phyloP scores from a whole-genome alignment of 2,329 filamentous ascomycete genomes.

The Pestalotiopsis sp. region DNA sequence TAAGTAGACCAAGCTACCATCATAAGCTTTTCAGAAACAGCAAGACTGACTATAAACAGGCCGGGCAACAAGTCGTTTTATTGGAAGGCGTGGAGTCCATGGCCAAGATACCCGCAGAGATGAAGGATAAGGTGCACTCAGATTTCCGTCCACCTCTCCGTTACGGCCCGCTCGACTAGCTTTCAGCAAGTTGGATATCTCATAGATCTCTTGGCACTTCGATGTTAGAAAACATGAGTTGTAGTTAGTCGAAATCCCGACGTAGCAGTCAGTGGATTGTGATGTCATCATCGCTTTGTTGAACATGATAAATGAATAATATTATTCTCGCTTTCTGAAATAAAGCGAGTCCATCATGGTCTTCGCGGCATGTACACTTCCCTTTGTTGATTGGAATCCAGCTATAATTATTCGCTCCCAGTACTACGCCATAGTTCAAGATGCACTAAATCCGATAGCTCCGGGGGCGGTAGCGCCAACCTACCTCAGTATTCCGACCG shows the following conservation, averaged over 20 bases:
- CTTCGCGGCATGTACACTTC: no score
- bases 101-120: conserved; percentile 18
- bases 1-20: conserved; percentile 13
- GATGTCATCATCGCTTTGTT: no score
- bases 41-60: conserved; percentile 9
- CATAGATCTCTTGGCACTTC: no score
- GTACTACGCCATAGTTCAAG: background rate
- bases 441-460: background rate
- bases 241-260: no score
- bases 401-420: background rate
- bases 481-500: background rate
- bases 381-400: no score
- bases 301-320: no score
- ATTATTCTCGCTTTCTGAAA: no score
- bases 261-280: no score
- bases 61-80: conserved; percentile 21
- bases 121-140: conserved; percentile 20
- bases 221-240: no score
- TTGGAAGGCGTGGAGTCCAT: conserved; percentile 21
- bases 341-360: no score
- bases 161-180: conserved; percentile 20
- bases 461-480: background rate
- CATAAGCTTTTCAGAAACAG: background rate
- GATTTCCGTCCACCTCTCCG: conserved; percentile 18
- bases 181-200: background rate